phyloP scores from a whole-genome alignment of 2,329 filamentous ascomycete genomes.

The Claviceps lovelessii region DNA sequence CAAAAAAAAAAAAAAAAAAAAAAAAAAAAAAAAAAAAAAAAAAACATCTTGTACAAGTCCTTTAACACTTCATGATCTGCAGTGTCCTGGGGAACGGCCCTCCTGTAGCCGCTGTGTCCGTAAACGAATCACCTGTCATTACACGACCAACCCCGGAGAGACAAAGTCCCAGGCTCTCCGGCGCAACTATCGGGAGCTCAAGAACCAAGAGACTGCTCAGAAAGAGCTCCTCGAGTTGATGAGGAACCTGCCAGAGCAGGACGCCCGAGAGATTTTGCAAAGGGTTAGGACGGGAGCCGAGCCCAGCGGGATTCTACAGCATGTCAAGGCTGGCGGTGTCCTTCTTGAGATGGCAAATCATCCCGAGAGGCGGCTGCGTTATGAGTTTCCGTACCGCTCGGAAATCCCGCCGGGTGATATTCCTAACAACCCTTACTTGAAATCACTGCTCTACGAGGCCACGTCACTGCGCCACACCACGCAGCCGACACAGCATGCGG shows the following conservation, averaged over 20 bases:
- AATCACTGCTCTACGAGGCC: slow-evolving; percentile 14
- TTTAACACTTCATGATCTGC: not conserved
- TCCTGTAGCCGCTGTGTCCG: slow-evolving; percentile 11
- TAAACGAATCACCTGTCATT: slow-evolving; percentile 8
- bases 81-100: slow-evolving; percentile 16
- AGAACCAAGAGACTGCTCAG: not conserved
- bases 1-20: no score
- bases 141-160: slow-evolving; percentile 10
- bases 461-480: slow-evolving; percentile 5
- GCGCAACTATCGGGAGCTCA: slow-evolving; percentile 2
- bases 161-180: slow-evolving; percentile 10
- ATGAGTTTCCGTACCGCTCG: slow-evolving; percentile 22
- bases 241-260: slow-evolving; percentile 11
- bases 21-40: not conserved
- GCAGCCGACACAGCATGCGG: not conserved
- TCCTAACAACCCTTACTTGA: slow-evolving; percentile 14
- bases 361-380: slow-evolving; percentile 24
- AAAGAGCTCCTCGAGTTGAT: slow-evolving; percentile 11
- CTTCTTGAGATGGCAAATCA: slow-evolving; percentile 23
- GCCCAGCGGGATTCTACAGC: slow-evolving; percentile 17
- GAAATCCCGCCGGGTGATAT: slow-evolving; percentile 10
- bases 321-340: slow-evolving; percentile 21
- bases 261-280: slow-evolving; percentile 20
- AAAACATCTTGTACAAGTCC: no score
- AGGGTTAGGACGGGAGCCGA: slow-evolving; percentile 22